These are phyloP conservation scores for Fraxinus americana DNA, from an alignment of 257 asterid species.

Conservation along the genomic window DNA sequence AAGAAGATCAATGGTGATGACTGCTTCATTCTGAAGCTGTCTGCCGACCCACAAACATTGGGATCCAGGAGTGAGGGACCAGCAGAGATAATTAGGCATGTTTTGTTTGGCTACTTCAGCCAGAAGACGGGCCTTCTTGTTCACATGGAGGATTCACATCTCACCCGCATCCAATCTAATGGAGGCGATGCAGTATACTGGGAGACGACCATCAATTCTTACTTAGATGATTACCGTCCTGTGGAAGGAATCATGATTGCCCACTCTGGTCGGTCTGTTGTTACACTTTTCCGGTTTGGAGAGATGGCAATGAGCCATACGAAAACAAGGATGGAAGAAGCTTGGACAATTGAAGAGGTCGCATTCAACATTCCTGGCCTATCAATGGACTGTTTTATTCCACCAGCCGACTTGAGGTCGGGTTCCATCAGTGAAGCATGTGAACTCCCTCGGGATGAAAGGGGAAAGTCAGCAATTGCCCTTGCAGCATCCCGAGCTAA, in stretches of 20 bases:
- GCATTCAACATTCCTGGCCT: conserved; percentile 90
- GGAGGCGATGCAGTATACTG: conserved; percentile 98
- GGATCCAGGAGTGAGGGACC: conserved; percentile 96
- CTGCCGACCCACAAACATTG: conserved; percentile 77
- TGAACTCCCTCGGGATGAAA: conserved; percentile 75
- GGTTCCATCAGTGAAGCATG: conserved; percentile 74
- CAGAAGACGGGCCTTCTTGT: conserved; percentile 90
- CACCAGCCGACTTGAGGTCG: conserved; percentile 85
- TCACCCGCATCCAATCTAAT: conserved; percentile 86
- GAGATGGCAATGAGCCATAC: conserved; percentile 95
- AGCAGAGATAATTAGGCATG: conserved; percentile 91
- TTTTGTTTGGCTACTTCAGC: conserved; percentile 92
- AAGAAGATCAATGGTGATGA: conserved; percentile 85
- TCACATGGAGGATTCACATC: conserved; percentile 96
- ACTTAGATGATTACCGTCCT: conserved; percentile 75
- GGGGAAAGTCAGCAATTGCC: conserved; percentile 43
- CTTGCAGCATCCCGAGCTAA: conserved; percentile 50
- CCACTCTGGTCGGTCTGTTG: conserved; percentile 89
- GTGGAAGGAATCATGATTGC: conserved; percentile 98
- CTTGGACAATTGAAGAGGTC: conserved; percentile 95
- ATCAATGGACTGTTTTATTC: conserved; percentile 88
- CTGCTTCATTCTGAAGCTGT: conserved; percentile 88
- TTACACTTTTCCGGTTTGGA: conserved; percentile 93
- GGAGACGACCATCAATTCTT: conserved; percentile 94
- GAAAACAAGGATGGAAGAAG: conserved; percentile 96